These are phyloP conservation scores for Teratosphaeria pseudoeucalypti DNA, from an alignment of 2,329 filamentous ascomycete genomes.

Conservation along the genomic window DNA sequence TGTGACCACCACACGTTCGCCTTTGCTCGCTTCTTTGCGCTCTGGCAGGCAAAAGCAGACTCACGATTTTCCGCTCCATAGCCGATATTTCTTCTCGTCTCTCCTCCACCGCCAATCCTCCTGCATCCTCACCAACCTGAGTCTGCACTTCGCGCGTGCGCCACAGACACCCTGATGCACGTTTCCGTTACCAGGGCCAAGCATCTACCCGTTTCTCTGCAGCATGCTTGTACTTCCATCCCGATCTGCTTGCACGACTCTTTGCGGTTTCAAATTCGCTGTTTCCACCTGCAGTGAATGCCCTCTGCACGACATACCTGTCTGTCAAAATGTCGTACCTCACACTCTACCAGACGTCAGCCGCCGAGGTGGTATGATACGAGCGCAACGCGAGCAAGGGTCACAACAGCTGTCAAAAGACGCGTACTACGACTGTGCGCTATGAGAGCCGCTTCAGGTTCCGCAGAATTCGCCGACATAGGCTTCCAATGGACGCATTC, in stretches of 20 bases:
- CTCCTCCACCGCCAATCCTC: neutral
- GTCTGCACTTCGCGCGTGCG: neutral
- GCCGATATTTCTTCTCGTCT: neutral
- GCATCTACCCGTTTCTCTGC: neutral
- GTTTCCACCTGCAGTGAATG: neutral
- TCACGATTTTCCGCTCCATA: neutral
- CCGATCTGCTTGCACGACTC: neutral
- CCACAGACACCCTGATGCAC: neutral
- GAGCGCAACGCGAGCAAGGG: neutral
- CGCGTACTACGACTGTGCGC: neutral
- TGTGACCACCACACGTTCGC: neutral
- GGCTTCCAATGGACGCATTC: neutral
- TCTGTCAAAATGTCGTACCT: neutral
- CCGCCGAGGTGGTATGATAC: neutral
- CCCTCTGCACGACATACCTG: neutral
- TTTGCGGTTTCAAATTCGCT: neutral
- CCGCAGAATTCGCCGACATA: neutral
- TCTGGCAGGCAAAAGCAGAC: neutral
- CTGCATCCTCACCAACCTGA: neutral
- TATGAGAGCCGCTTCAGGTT: neutral
- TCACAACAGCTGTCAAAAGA: neutral
- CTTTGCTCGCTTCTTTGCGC: neutral
- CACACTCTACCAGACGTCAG: neutral
- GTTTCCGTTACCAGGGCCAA: neutral
- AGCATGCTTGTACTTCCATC: neutral